Conservation (phyloP, 2,329 filamentous ascomycete species). For the Phyllosticta citribraziliensis region DNA sequence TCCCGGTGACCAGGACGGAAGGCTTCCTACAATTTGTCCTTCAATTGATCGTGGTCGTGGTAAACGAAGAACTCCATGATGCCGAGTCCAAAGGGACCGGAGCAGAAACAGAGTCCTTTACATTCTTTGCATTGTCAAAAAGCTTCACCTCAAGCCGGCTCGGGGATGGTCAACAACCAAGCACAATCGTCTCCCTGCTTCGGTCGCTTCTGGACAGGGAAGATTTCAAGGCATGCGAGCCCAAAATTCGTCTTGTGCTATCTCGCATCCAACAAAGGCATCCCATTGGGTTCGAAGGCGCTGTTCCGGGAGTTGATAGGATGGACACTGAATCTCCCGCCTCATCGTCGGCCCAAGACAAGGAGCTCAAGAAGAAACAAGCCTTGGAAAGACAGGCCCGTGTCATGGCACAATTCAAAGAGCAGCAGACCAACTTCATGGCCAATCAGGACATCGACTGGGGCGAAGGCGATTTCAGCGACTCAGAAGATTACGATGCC, state of each 20-base stretch:
- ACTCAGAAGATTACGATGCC: conserved; percentile 53
- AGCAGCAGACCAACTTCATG: conserved; percentile 92
- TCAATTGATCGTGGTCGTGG: conserved; percentile 76
- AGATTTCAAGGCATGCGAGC: conserved; percentile 70
- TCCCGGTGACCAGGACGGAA: conserved; percentile 76
- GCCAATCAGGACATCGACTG: conserved; percentile 83
- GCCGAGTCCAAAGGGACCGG: conserved; percentile 40
- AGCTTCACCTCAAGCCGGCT: conserved; percentile 38
- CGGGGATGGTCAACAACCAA: conserved; percentile 13
- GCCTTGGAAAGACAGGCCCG: conserved; percentile 81
- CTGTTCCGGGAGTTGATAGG: conserved; percentile 62
- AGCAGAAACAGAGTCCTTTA: conserved; percentile 51
- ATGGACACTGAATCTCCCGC: conserved; percentile 78
- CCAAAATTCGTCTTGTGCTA: conserved; percentile 75
- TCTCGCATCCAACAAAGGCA: conserved; percentile 77
- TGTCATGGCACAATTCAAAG: conserved; percentile 96
- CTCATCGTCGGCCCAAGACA: conserved; percentile 49
- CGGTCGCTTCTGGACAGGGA: conserved; percentile 51
- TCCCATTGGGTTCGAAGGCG: conserved; percentile 60
- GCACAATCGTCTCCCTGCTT: conserved; percentile 44
- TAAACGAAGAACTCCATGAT: conserved; percentile 65
- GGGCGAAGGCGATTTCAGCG: conserved; percentile 72
- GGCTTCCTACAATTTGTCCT: conserved; percentile 85
- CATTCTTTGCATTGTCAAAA: conserved; percentile 58
- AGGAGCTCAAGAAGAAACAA: conserved; percentile 81